Evolutionary conservation across 73 alveolate species (phyloP).

Genomic region (Tetrahymena borealis): DNA sequence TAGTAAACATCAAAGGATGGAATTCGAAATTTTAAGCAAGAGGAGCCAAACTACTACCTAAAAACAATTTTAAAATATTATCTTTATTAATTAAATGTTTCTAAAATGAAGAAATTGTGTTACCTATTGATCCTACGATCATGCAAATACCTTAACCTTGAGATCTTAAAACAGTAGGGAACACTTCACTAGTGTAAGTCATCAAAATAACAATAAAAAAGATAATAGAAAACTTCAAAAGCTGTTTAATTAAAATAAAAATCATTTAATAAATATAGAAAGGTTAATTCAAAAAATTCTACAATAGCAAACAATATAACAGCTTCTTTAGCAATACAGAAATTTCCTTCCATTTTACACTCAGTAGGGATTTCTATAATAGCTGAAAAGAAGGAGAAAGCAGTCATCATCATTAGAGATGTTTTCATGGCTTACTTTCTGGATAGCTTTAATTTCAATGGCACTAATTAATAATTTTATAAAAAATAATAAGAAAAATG

Average conservation of each 20-base stretch:
- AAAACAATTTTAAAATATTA: no score
- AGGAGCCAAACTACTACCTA: slow-evolving; percentile 1
- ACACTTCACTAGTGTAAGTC: slow-evolving; percentile 41
- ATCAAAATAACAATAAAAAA: slow-evolving; percentile 26
- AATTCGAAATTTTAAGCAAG: background rate
- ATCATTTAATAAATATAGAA: background rate
- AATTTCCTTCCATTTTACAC: background rate
- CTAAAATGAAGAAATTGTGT: background rate
- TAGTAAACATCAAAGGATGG: background rate
- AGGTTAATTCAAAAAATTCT: background rate
- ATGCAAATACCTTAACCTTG: slow-evolving; percentile 40
- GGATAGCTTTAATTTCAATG: background rate
- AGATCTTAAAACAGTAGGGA: slow-evolving; percentile 21
- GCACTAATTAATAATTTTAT: slow-evolving; percentile 14
- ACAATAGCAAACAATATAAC: background rate
- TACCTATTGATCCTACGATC: slow-evolving; percentile 34
- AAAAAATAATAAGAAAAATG: background rate
- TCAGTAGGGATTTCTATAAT: background rate
- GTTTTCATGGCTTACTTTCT: background rate
- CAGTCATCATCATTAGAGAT: background rate
- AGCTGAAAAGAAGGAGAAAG: background rate
- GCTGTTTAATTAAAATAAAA: background rate
- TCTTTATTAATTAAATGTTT: no score
- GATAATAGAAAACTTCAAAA: background rate
- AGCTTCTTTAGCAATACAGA: background rate